phyloP scores from a whole-genome alignment of 192 early-diverging fungal genomes.

The Rhizophagus prolifer region DNA sequence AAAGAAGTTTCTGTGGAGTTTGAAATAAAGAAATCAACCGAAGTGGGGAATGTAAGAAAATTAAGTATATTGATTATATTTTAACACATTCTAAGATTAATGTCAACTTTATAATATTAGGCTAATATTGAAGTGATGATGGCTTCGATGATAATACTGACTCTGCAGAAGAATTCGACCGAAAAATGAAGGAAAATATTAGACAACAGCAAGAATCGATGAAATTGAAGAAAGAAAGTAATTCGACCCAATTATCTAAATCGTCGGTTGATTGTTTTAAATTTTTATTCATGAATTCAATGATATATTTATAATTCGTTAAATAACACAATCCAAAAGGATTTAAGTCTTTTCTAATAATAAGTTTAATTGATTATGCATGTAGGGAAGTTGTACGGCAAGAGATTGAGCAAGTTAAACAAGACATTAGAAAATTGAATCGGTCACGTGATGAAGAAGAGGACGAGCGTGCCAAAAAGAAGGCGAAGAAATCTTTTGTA shows the following conservation, averaged over 20 bases:
- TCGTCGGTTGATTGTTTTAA: background rate
- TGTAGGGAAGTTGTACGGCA: conserved; percentile 41
- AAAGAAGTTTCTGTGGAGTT: too few species aligned
- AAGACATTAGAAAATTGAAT: conserved; percentile 64
- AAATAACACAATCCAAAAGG: too few species aligned
- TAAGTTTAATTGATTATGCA: background rate
- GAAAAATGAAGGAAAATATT: conserved; percentile 28
- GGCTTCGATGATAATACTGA: conserved; percentile 34
- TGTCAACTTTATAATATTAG: background rate
- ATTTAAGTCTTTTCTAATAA: too few species aligned
- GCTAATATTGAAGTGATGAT: conserved; percentile 2
- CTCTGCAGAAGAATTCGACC: conserved; percentile 31
- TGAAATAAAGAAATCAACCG: background rate
- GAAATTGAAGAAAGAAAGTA: background rate
- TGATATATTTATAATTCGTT: background rate
- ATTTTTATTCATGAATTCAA: conserved; percentile 3
- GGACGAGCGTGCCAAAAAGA: conserved; percentile 37
- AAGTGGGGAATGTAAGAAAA: background rate
- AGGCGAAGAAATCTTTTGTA: conserved; percentile 39
- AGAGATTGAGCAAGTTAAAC: conserved; percentile 63
- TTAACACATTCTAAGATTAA: background rate
- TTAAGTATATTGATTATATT: background rate
- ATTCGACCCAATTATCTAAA: background rate
- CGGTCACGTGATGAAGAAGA: conserved; percentile 33
- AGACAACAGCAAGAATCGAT: conserved; percentile 22